Evolutionary conservation across 305 asterid species (phyloP).

Genomic region (Solanum hybrid): DNA sequence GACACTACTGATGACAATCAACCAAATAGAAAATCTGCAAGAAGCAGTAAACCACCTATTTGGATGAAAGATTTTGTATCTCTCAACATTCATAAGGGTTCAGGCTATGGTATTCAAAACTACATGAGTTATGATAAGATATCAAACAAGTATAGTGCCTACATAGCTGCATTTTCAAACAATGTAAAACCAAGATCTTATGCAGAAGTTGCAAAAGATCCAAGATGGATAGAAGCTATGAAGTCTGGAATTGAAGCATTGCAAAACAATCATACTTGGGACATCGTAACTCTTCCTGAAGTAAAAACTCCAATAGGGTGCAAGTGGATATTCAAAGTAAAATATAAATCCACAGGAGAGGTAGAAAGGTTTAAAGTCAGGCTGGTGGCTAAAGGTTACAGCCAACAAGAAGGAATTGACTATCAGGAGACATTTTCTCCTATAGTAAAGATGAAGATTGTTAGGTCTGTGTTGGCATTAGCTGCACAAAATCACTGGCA

Average conservation of each 20-base stretch:
- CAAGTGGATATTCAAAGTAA: not conserved
- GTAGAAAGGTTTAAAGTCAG: not conserved
- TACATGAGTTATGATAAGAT: not conserved
- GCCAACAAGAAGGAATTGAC: not conserved
- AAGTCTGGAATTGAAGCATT: not conserved
- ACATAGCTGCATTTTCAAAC: not conserved
- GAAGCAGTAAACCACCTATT: not conserved
- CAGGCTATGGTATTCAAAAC: not conserved
- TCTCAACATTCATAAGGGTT: not conserved
- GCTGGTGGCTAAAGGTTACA: not conserved
- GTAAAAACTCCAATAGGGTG: not conserved
- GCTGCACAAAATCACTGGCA: not conserved
- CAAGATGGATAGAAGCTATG: not conserved
- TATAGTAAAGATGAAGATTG: not conserved
- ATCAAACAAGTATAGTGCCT: not conserved
- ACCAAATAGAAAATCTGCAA: not conserved
- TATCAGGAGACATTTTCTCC: not conserved
- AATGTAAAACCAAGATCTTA: not conserved
- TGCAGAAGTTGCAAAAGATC: not conserved
- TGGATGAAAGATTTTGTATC: not conserved
- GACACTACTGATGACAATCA: not conserved
- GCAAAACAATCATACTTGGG: not conserved
- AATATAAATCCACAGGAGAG: not conserved
- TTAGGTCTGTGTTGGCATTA: not conserved
- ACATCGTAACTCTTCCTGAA: not conserved